phyloP scores from a whole-genome alignment of 2,329 filamentous ascomycete species.

The Ceratocystis variospora region DNA sequence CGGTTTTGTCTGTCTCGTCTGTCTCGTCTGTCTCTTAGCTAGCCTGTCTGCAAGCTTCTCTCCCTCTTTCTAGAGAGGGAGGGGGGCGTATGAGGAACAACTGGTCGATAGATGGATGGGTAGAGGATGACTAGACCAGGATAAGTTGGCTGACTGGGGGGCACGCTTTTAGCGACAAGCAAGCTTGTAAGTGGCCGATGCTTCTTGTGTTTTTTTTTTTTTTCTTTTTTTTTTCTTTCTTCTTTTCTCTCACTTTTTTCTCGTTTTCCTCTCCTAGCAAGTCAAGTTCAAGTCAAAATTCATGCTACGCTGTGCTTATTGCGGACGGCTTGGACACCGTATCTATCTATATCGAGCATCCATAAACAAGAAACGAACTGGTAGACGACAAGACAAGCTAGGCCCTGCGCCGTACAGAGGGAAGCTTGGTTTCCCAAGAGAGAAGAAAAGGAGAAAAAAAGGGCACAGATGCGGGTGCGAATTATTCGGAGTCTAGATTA shows the following conservation, averaged over 20 bases:
- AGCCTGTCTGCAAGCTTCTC: background rate
- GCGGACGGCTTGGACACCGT: no score
- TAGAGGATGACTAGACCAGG: background rate
- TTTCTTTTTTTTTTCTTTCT: background rate
- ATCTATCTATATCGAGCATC: background rate
- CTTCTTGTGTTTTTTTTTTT: background rate
- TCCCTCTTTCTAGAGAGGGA: background rate
- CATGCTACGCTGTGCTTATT: background rate
- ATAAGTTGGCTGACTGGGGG: background rate
- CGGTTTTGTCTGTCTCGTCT: no score
- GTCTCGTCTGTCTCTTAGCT: background rate
- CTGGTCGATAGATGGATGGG: background rate
- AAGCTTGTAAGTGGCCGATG: constrained; percentile 8
- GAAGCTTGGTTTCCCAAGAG: background rate
- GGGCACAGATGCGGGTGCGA: background rate
- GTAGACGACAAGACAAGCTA: background rate
- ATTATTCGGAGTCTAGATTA: background rate
- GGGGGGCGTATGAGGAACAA: background rate
- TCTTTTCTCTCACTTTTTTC: background rate
- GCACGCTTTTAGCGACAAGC: constrained; percentile 1
- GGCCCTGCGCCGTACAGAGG: background rate
- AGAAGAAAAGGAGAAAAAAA: background rate
- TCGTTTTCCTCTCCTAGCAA: background rate
- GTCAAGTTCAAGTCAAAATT: background rate
- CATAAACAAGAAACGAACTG: background rate